These are phyloP conservation scores for Xylaria nigripes DNA, from an alignment of 495 filamentous ascomycete species.

Conservation along the genomic window DNA sequence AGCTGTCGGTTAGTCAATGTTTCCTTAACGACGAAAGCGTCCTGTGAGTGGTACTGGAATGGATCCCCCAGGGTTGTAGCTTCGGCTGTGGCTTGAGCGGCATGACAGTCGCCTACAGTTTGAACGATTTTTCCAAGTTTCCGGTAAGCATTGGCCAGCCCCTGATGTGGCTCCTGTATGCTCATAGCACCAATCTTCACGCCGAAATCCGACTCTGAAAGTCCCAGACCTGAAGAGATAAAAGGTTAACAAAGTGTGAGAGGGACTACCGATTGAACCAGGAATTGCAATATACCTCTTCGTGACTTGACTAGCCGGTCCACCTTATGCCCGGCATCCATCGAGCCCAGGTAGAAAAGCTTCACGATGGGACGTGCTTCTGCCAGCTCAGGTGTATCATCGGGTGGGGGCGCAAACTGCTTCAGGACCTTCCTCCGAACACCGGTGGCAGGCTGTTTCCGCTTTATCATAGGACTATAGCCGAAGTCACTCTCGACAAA, in stretches of 20 bases:
- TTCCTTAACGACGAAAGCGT: constrained; percentile 98
- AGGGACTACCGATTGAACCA: not conserved
- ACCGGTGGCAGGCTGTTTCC: constrained; percentile 95
- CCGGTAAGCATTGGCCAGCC: constrained; percentile 80
- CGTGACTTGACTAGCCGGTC: constrained; percentile 88
- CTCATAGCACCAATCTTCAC: constrained; percentile 78
- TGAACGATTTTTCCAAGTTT: constrained; percentile 93
- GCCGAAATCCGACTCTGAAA: constrained; percentile 90
- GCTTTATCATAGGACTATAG: constrained; percentile 88
- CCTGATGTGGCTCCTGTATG: constrained; percentile 80
- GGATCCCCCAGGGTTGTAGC: constrained; percentile 92
- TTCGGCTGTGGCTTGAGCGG: constrained; percentile 95
- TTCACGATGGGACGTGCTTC: constrained; percentile 87
- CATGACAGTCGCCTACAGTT: constrained; percentile 86
- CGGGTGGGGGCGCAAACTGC: constrained; percentile 95
- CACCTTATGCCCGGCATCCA: constrained; percentile 93
- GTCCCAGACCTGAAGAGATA: constrained; percentile 62
- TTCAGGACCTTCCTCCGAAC: constrained; percentile 92
- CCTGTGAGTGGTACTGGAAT: constrained; percentile 87
- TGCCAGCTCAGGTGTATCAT: constrained; percentile 92
- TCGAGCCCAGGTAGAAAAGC: constrained; percentile 86
- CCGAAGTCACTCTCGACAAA: constrained; percentile 98
- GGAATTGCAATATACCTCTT: constrained; percentile 61
- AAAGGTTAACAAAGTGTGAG: constrained; percentile 10
- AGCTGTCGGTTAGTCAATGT: constrained; percentile 98